Evolutionary conservation across 2,329 filamentous ascomycete species (phyloP).

Genomic region (Gyromitra esculenta): DNA sequence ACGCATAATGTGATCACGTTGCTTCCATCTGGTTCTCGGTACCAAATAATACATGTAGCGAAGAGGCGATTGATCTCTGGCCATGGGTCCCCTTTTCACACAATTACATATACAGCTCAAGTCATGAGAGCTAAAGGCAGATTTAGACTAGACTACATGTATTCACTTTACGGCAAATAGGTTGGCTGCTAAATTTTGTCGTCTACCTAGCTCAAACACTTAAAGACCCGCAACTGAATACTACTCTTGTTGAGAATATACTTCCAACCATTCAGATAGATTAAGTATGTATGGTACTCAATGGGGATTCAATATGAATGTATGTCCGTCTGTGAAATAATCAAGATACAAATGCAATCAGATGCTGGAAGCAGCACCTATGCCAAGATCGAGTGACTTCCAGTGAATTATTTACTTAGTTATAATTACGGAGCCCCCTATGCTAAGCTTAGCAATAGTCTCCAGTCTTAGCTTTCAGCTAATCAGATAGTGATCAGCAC

Average conservation of each 20-base stretch:
- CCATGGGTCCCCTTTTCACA: not conserved
- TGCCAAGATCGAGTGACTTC: constrained; percentile 45
- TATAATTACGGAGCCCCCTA: too few relatives aligned
- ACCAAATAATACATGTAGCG: not conserved
- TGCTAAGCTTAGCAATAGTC: too few relatives aligned
- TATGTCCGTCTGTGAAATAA: not conserved
- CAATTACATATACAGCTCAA: not conserved
- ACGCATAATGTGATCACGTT: not conserved
- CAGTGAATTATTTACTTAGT: not conserved
- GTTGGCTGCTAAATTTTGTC: too few relatives aligned
- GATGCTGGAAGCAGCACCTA: not conserved
- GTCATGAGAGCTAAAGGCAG: not conserved
- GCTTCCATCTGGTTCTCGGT: not conserved
- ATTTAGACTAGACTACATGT: too few relatives aligned
- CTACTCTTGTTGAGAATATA: not conserved
- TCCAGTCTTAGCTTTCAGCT: too few relatives aligned
- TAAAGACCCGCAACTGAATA: not conserved
- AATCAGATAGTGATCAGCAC: too few relatives aligned
- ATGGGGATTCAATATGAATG: not conserved
- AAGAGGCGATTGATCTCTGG: not conserved
- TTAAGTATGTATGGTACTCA: not conserved
- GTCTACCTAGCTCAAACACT: not conserved
- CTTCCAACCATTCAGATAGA: not conserved
- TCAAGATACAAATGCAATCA: not conserved
- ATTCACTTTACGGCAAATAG: too few relatives aligned